Base-by-base conservation (phyloP, 805 yeast genomes). In the Wickerhamiella allomyrinae region DNA sequence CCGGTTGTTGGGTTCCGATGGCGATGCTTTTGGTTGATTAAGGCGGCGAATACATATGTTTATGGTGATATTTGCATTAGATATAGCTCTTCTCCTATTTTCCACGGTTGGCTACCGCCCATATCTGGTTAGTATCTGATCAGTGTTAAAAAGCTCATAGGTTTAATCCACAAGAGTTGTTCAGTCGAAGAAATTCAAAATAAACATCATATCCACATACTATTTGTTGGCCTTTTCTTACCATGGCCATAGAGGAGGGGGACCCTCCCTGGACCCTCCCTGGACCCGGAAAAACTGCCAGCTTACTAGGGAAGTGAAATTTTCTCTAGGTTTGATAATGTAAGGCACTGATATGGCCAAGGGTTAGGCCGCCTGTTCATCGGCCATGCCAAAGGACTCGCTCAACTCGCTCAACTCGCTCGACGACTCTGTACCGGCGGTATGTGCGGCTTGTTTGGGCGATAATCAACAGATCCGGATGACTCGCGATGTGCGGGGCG, bases 361-460 rank as follows among this genome's bases (percentile, higher is more conserved):
- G 31, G 31, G 31, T 27, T 27, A 27, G 31, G 31, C 31, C 31
- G 8, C 29, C 29, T 24, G 29, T n/a, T 24, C 10, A n/a, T 24
- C 29, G 29, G 13, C n/a, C 8, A 7, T 27, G 15, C 7, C 17
- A 4, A 27, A n/a, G n/a, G n/a, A n/a, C n/a, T n/a, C 20, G 37
- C 37, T 25, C 37, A 34, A 34, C n/a, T 24, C 37, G 3, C 7
- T 9, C 21, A n/a, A 20, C 11, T 20, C 23, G n/a, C 31, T 22
- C 58, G 60, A 54, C 36, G 59, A 56, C 34, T 69, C 63, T 25
- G 60, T 69, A 33, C 86, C 87, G 0, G 76, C 80, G 0, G 69
- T 86, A 2, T 86, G 96, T 58, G 76, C 74, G 29, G 51, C 56
- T 5, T 86, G 96, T 57, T 62, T 84, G 20, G 95, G 95, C 0